Evolutionary conservation across 2,329 filamentous ascomycete species (phyloP).

Genomic region (Colletotrichum musicola): DNA sequence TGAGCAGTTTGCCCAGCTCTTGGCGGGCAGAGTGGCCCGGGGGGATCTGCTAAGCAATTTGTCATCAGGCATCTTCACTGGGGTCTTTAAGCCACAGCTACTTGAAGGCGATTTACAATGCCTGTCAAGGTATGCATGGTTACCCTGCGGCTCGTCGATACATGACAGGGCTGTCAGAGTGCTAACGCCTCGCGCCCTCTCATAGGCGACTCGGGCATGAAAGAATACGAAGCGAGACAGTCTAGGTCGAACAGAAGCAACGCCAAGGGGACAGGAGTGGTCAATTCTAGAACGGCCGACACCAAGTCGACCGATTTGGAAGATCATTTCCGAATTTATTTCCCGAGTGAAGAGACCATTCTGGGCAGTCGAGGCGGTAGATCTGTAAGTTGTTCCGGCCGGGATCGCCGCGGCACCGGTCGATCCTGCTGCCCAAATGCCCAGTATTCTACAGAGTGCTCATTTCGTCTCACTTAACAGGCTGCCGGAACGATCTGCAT

Average conservation of each 20-base stretch:
- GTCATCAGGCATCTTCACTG: conserved; percentile 78
- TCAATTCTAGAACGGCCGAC: conserved; percentile 9
- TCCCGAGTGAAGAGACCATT: conserved; percentile 81
- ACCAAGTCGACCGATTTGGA: conserved; percentile 45
- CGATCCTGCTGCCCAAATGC: conserved; percentile 32
- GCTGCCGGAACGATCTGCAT: conserved; percentile 87
- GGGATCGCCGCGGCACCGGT: conserved; percentile 30
- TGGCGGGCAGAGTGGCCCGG: conserved; percentile 38
- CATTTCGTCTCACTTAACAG: conserved; percentile 51
- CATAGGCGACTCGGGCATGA: conserved; percentile 58
- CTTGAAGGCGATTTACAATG: conserved; percentile 67
- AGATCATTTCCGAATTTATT: conserved; percentile 79
- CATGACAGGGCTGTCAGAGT: conserved; percentile 13
- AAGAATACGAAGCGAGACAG: conserved; percentile 58
- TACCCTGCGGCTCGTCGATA: conserved; percentile 26
- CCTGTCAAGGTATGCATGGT: conserved; percentile 62
- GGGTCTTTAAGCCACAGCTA: conserved; percentile 80
- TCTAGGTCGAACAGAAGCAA: conserved; percentile 48
- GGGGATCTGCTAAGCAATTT: conserved; percentile 27
- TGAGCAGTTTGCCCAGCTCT: conserved; percentile 23
- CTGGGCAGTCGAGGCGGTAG: conserved; percentile 72
- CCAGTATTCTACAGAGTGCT: conserved; percentile 3
- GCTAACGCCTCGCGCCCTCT: conserved; percentile 4
- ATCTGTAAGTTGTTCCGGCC: conserved; percentile 57
- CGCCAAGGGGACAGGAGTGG: conserved; percentile 21